These are phyloP conservation scores for Metarhizium humberi DNA, from an alignment of 2,329 filamentous ascomycete genomes.

Conservation along the genomic window DNA sequence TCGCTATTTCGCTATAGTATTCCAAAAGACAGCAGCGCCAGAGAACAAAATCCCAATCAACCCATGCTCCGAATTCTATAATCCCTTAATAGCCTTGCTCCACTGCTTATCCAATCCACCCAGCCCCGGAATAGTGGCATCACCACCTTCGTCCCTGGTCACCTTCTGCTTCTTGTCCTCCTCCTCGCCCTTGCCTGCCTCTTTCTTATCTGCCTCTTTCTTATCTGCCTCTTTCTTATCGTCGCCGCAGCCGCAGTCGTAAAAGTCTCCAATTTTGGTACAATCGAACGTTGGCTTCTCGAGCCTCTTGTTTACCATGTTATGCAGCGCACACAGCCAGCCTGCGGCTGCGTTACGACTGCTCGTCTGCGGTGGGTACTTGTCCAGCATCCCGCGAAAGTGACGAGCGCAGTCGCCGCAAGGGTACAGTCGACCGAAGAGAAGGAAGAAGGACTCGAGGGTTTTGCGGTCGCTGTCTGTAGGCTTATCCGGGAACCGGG, in stretches of 20 bases:
- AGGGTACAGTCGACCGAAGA: slow-evolving; percentile 61
- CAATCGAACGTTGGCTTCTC: slow-evolving; percentile 57
- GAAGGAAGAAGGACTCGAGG: slow-evolving; percentile 54
- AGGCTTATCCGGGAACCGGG: slow-evolving; percentile 58
- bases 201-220: too few relatives aligned
- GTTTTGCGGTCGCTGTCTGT: slow-evolving; percentile 52
- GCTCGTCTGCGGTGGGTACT: slow-evolving; percentile 57
- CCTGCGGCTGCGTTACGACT: slow-evolving; percentile 54
- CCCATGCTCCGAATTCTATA: not conserved
- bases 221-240: slow-evolving; percentile 31
- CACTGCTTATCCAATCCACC: not conserved
- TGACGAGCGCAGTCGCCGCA: slow-evolving; percentile 62
- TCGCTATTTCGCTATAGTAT: not conserved
- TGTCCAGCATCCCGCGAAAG: slow-evolving; percentile 51
- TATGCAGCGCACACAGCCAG: slow-evolving; percentile 61
- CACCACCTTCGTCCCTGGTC: not conserved
- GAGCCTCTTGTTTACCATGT: slow-evolving; percentile 55
- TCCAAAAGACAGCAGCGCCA: not conserved
- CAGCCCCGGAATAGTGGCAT: too few relatives aligned
- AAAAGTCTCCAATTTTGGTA: slow-evolving; percentile 58
- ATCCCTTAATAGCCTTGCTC: not conserved
- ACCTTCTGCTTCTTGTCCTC: slow-evolving; percentile 9
- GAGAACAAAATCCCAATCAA: not conserved
- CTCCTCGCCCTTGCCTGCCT: slow-evolving; percentile 12
- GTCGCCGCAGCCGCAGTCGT: slow-evolving; percentile 64